A percentile compares a stretch with the other conserved stretches of the same genome.
These are phyloP conservation scores for Fusarium buharicum DNA, from an alignment of 2,329 filamentous ascomycete species.

Conservation along the genomic window DNA sequence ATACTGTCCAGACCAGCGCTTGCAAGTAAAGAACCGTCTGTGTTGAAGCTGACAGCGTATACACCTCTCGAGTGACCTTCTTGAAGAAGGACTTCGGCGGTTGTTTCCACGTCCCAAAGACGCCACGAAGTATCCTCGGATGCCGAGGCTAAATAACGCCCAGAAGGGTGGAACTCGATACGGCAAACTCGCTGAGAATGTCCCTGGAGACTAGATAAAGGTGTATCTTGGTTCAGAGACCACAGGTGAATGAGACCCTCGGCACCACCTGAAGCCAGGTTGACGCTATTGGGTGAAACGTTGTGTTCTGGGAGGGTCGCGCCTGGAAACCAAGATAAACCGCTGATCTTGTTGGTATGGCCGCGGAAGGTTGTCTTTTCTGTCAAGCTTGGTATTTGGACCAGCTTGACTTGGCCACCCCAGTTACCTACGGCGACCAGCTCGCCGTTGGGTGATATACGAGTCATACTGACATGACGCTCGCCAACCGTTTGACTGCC, in stretches of 20 bases:
- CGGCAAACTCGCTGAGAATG: slow-evolving; percentile 90
- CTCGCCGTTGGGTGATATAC: slow-evolving; percentile 87
- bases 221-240: slow-evolving; percentile 88
- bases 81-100: slow-evolving; percentile 84
- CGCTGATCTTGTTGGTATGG: slow-evolving; percentile 89
- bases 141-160: slow-evolving; percentile 88
- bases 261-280: slow-evolving; percentile 89
- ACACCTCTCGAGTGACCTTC: slow-evolving; percentile 96
- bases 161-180: slow-evolving; percentile 94
- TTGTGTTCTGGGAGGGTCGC: slow-evolving; percentile 77
- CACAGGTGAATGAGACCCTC: slow-evolving; percentile 90
- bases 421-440: slow-evolving; percentile 91
- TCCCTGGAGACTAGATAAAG: slow-evolving; percentile 81
- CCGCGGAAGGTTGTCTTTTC: slow-evolving; percentile 80
- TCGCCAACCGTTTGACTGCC: slow-evolving; percentile 94
- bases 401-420: slow-evolving; percentile 87
- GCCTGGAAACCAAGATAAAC: slow-evolving; percentile 88
- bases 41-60: slow-evolving; percentile 89
- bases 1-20: slow-evolving; percentile 96
- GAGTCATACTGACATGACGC: slow-evolving; percentile 88
- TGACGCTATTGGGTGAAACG: slow-evolving; percentile 78
- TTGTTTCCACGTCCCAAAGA: slow-evolving; percentile 91
- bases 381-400: slow-evolving; percentile 84
- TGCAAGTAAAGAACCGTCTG: slow-evolving; percentile 88
- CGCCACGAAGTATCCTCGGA: slow-evolving; percentile 98